Base-by-base conservation (phyloP, 441 rosid genomes). In the Pelargonium citronellum region DNA sequence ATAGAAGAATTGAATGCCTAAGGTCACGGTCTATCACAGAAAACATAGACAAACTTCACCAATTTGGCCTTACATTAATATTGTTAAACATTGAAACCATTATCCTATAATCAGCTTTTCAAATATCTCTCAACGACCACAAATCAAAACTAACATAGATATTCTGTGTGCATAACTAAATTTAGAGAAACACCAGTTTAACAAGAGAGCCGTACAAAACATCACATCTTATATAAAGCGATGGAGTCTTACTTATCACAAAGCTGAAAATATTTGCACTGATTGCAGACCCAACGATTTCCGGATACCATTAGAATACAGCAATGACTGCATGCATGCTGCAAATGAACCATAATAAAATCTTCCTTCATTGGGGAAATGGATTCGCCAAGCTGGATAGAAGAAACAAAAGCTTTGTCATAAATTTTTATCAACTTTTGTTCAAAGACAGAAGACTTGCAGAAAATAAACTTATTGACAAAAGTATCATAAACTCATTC, bases 191-290 rank as follows among this genome's bases (percentile, higher is more conserved):
- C 57, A 13, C 17, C 4, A 12, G 57, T 66, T 62, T 46, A 63
- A 47, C 17, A 63, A 27, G 55, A 12, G n/a, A 51, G 34, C 67
- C 63, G 15, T 11, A 15, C 24, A 53, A 69, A 19, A 51, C n/a
- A 51, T 51, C 57, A 51, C 57, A 51, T 51, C 2, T 51, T 51
- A 4, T n/a, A 12, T 2, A 58, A 19, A 55, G 19, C 12, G 7
- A 46, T 80, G 75, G 74, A 47, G 2, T 73, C 92, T 81, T 86
- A 95, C 99, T 81, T 87, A 73, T 95, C 97, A 81, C 99, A 95
- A 70, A 95, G 85, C 87, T 92, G 91, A 79, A 95, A 95, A 69
- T 80, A 83, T 81, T 95, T 60, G 92, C 99, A 95, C 83, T 87
- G 92, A 74, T 78, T 83, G 88, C 99, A 95, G 77, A 87, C 89